Percentiles rank a stretch among this genome's conserved stretches.
Conservation (phyloP, 2,329 filamentous ascomycete species). For the Stagonosporopsis tanaceti region DNA sequence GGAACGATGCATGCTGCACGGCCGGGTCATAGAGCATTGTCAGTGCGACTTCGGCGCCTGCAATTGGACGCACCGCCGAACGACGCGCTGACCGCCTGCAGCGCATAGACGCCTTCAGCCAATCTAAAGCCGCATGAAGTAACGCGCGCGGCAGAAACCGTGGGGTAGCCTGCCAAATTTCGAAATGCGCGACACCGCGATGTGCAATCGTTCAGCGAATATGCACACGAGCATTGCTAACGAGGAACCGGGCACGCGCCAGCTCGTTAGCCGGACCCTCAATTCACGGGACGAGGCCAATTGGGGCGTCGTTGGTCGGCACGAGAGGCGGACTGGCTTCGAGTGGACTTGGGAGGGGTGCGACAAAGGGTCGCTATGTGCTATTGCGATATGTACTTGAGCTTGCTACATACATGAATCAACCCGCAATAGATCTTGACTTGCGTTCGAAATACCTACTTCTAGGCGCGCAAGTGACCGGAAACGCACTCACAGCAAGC, state of each 20-base stretch:
- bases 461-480: conserved; percentile 27
- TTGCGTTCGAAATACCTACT: conserved; percentile 30
- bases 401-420: conserved; percentile 25
- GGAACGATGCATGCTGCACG: conserved; percentile 40
- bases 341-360: conserved; percentile 23
- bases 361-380: conserved; percentile 31
- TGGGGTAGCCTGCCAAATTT: conserved; percentile 48
- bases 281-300: conserved; percentile 19
- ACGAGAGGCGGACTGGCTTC: conserved; percentile 23
- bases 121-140: conserved; percentile 31
- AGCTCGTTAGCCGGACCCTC: conserved; percentile 11
- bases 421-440: conserved; percentile 27
- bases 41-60: conserved; percentile 41
- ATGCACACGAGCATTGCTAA: conserved; percentile 32
- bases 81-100: conserved; percentile 36
- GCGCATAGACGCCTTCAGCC: conserved; percentile 25
- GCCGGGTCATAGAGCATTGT: conserved; percentile 32
- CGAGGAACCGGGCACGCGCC: conserved; percentile 13
- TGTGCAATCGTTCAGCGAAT: conserved; percentile 29
- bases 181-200: conserved; percentile 36
- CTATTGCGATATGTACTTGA: conserved; percentile 24
- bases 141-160: conserved; percentile 46
- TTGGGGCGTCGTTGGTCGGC: conserved; percentile 17
- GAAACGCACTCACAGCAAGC: conserved; percentile 30
- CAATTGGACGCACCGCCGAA: conserved; percentile 34